Evolutionary conservation across 1,139 yeast genomes (phyloP), one percentile per base, ranked within the genome.

Genomic region (Candida frijolesensis): DNA sequence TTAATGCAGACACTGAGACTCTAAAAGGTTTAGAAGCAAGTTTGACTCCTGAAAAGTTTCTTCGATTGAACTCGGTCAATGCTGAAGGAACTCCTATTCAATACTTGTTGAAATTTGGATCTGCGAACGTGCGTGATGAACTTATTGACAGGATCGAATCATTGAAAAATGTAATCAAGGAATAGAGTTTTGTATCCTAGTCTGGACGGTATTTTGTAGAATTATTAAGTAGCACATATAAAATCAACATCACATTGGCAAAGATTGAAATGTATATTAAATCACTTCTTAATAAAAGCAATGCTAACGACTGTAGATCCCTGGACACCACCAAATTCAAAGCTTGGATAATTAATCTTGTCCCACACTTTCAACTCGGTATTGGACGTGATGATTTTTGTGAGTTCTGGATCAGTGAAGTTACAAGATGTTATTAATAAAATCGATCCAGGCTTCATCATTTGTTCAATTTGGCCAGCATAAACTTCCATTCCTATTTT

Each of bases 391-490:
- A 91, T 79, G 37, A 88, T 75, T 38, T 69, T 70, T 5, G 74
- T 71, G 52, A 94, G 75, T 63, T 94, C 99, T 0, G 73, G 70
- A 60, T 88, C 87, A 0, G 98, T 94, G 66, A 94, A 94, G 65
- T 94, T 94, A 68, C 99, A 95, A n/a, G 96, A 89, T 0, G 99
- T 95, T 43, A 94, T 85, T 51, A 94, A 68, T 29, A 94, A 69
- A 0, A 87, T 67, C 3, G 94, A 87, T 18, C 76, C 80, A 11
- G 64, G 56, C 49, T 78, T 75, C 73, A 90, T 71, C 56, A 87
- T 61, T 50, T 79, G 74, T 43, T 70, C 71, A n/a, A 89, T 84
- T 44, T 83, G 84, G 0, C 60, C 58, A 0, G 91, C 83, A 60
- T 94, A 94, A 11, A 81, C 72, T 43, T 87, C 84, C 60, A 79